Base-by-base conservation (phyloP, 495 filamentous ascomycete species). In the Aspergillus conjunctus region DNA sequence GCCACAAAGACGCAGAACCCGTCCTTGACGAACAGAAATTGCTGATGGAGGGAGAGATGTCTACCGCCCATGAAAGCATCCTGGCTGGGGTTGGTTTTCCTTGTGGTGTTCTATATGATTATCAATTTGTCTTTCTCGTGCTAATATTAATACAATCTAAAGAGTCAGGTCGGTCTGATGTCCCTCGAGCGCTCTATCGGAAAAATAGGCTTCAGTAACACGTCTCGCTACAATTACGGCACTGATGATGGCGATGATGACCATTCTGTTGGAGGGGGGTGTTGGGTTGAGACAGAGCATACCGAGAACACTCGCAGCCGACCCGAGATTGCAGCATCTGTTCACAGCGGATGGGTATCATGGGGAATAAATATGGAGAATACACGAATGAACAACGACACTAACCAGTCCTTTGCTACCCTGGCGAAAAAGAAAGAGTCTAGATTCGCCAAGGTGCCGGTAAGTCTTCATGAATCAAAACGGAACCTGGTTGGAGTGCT, bases 1-100 rank as follows among this genome's bases (percentile, higher is more conserved):
- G 57, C 33, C 63, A 66, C 39, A 21, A 51, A 11, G 69, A 72
- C 15, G 54, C 61, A 30, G 69, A 72, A 6, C 67, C 67, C 12
- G 44, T 69, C 2, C 14, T 58, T 0, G 65, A 66, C 6, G 65
- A 70, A 31, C 49, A 62, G 9, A 69, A 67, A 51, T 15, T 68
- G 11, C 18, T 68, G 8, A 17, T 41, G 3, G 63, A 62, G 30
- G 50, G 51, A 22, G 62, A 68, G 11, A 31, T 48, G 7, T 61
- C 62, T 0, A 51, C 54, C 1, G 22, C 34, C 7, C 52, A 60
- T 7, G 37, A 52, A 30, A 58, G 52, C 21, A 14, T 31, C 17
- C n/a, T 26, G 26, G 26, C 26, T 26, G 26, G 26, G 26, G 26
- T 26, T 26, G 2, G 26, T 26, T 26, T 26, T 22, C 21, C 6